A percentile compares a stretch with the other conserved stretches of the same genome.
These are phyloP conservation scores for Globisporangium polare DNA, from an alignment of 352 stramenopile genomes.

Conservation along the genomic window DNA sequence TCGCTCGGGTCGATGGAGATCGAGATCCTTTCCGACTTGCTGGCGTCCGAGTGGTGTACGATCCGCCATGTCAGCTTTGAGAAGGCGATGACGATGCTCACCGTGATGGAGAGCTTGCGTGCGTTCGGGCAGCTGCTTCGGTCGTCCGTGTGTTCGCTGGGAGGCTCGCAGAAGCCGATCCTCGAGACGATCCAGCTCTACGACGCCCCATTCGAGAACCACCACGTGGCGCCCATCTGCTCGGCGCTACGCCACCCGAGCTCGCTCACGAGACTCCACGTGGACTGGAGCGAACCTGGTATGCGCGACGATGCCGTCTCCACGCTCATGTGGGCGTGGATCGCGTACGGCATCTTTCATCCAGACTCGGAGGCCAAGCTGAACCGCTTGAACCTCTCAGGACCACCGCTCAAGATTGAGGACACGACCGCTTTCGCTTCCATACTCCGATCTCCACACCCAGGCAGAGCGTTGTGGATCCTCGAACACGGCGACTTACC, in stretches of 20 bases:
- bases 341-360: slow-evolving; percentile 40
- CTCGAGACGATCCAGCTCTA: neutral
- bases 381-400: slow-evolving; percentile 27
- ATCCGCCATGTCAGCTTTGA: slow-evolving; percentile 3
- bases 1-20: neutral
- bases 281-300: neutral
- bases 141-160: neutral
- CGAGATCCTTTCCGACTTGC: neutral
- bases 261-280: neutral
- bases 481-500: slow-evolving; percentile 18
- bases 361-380: slow-evolving; percentile 26
- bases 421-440: slow-evolving; percentile 11
- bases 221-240: neutral
- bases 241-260: neutral
- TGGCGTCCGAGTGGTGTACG: neutral
- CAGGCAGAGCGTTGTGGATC: slow-evolving; percentile 18
- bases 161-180: neutral
- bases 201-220: neutral
- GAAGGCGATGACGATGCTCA: neutral
- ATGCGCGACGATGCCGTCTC: slow-evolving; percentile 6
- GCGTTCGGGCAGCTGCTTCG: neutral
- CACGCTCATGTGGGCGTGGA: slow-evolving; percentile 32
- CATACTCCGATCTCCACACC: slow-evolving; percentile 19
- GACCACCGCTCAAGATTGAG: slow-evolving; percentile 17
- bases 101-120: neutral